Base-by-base conservation (phyloP, 2,329 filamentous ascomycete genomes). In the Cordyceps militaris region DNA sequence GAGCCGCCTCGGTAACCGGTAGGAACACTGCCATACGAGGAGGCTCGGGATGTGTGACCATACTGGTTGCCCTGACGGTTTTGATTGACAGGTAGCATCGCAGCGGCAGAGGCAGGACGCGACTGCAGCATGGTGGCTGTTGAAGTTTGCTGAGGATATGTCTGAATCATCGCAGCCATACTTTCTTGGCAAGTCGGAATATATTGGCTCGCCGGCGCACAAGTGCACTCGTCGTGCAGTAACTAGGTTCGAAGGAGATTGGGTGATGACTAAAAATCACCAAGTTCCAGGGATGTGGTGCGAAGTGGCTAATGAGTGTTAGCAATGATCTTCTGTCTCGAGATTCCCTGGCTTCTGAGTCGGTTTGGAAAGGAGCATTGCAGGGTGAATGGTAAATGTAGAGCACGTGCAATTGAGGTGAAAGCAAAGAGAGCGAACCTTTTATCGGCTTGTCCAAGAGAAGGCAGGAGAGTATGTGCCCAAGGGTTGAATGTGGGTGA, bases 121-220 rank as follows among this genome's bases (percentile, higher is more conserved):
- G 86, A 82, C 72, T 91, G 88, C 67, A 92, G 84, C 81, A 91
- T 87, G 63, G 86, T 86, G 66, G 85, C 80, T 64, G 87, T 85
- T 72, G 80, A 79, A 68, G 85, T 84, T 74, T 90, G 87, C 75
- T 89, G 86, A 67, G 88, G 83, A 70, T 88, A 89, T 61, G 87
- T 84, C 76, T 93, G 89, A 69, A 92, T 87, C 78, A 93, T 80
- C 73, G 89, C 88, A 78, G 89, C 89, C 89, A 94, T 93, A 72
- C 71, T 87, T 79, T 58, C 3, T 23, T 2, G 16, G 26, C 13
- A 16, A 19, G 10, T 8, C 21, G 19, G 30, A 26, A 26, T 34
- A 10, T 28, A 10, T 52, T n/a, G 21, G 16, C 21, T 54, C 10
- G 40, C 36, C 14, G 24, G 36, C 21, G 26, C 32, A 21, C 11